Evolutionary conservation across 225 moss, liverwort and hornwort genomes (phyloP), one percentile per base, ranked within the genome.

Genomic region (Neckera pumila): DNA sequence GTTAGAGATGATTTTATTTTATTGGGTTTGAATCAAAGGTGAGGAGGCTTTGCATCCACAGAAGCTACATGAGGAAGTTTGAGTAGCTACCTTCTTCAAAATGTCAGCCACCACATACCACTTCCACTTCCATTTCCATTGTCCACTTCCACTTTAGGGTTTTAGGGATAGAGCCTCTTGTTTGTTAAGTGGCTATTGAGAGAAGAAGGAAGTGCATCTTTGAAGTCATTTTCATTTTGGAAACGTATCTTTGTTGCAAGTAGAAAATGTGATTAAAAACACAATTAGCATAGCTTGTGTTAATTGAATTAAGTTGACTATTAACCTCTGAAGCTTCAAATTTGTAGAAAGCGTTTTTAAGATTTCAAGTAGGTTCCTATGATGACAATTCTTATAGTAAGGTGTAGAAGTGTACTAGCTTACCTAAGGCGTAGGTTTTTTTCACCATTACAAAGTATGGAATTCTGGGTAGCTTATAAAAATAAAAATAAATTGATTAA

Each of bases 291-390:
- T 3, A 2, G 1, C 22, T 36, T 1, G 6, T 56, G 10, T n/a
- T 25, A 7, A 57, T 26, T 22, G 34, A 78, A 38, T 27, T 57
- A 26, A 57, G 17, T 26, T 78, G 17, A 26, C 17, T 17, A 10
- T 9, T 26, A 77, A 16, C 6, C 6, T n/a, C 1, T 26, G 11
- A n/a, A 4, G 34, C 17, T 26, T 57, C 17, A 26, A 38, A 57
- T 2, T 38, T 3, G 0, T 38, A 10, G 0, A 38, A 17, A 38
- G 0, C 11, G 0, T 11, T 57, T 57, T 27, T 57, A 26, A 4
- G 11, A 27, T n/a, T 78, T 25, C 7, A n/a, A 26, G 10, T 25
- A n/a, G 17, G 6, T 26, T 25, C 4, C 3, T 0, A n/a, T 77
- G 0, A n/a, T 15, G 10, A 1, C 16, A 56, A 54, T 16, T 56